These are phyloP conservation scores for Yamadazyma sp. DNA, from an alignment of 1,139 yeast species.

Conservation along the genomic window DNA sequence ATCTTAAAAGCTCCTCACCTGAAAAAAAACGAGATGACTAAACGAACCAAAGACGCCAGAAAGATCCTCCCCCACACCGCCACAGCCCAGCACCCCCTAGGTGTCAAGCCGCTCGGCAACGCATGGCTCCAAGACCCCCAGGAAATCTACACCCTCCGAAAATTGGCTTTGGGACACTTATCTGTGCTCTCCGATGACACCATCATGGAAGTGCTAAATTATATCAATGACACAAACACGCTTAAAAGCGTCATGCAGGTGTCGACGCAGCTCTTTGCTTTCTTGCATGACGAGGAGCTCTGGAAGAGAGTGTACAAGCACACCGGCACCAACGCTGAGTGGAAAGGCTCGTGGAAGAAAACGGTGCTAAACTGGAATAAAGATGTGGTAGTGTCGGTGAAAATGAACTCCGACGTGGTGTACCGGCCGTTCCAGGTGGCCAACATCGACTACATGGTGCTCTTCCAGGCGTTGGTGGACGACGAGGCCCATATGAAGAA, in stretches of 20 bases:
- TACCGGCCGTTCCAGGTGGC: constrained; percentile 82
- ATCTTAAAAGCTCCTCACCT: not conserved
- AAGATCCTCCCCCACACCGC: constrained; percentile 22
- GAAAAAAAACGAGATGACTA: constrained; percentile 8
- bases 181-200: constrained; percentile 58
- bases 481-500: constrained; percentile 37
- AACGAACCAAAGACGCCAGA: constrained; percentile 20
- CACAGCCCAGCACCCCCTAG: constrained; percentile 60
- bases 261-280: constrained; percentile 72
- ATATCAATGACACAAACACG: constrained; percentile 44
- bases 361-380: constrained; percentile 47
- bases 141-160: constrained; percentile 17
- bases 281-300: constrained; percentile 68
- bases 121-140: constrained; percentile 28
- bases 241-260: constrained; percentile 53
- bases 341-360: constrained; percentile 82
- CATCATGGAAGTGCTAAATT: constrained; percentile 45
- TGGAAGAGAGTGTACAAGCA: constrained; percentile 62
- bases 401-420: constrained; percentile 55
- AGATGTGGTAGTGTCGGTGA: constrained; percentile 32
- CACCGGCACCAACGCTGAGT: constrained; percentile 23
- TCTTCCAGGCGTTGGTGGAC: constrained; percentile 47
- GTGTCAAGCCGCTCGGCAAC: constrained; percentile 76
- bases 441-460: constrained; percentile 55
- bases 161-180: constrained; percentile 53